Evolutionary conservation across 371 early-diverging fungal genomes (phyloP), one percentile per base, ranked within the genome.

Genomic region (Gilbertella persicaria): DNA sequence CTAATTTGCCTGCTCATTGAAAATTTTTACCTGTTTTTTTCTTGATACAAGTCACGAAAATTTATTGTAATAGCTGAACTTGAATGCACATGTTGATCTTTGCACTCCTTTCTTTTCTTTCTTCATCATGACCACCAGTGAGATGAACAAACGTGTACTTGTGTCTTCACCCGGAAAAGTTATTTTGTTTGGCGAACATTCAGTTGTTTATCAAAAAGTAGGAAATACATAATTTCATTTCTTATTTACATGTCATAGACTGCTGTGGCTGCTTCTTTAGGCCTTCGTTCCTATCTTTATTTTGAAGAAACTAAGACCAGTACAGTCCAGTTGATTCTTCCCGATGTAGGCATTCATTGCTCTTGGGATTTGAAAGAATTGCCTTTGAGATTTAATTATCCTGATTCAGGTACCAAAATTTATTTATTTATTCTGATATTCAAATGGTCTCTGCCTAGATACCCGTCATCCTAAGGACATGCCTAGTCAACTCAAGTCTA

Each of bases 171-270:
- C 99, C 0, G 99, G 95, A 48, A 98, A 98, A 69, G 90, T 92
- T 55, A 98, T 98, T 57, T 66, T 97, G 43, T 96, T 97, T 82
- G 99, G 99, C 42, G 99, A 98, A 62, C 99, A 98, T 58, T 93
- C 96, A 1, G 98, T 96, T 12, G 98, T 98, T 19, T 92, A 98
- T 66, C 91, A 93, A 59, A 95, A 95, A 84, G 92, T 92, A 74
- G 21, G 10, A 30, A 49, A 49, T 41, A 46, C 40, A 8, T n/a
- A n/a, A 5, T 25, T 33, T 23, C 8, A 21, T 10, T 19, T 39
- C 30, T 35, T 14, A 23, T 61, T 13, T 16, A 24, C 30, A 9
- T 37, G 36, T n/a, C n/a, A 30, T 53, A 72, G 72, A 66, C 79
- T 12, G 90, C 89, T 2, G 73, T 88, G 0, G 90, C 90, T n/a